A percentile compares a stretch with the other conserved stretches of the same genome.
Evolutionary conservation across 1,139 yeast genomes (phyloP).

Genomic region (Casaregolazyma suthepensis): DNA sequence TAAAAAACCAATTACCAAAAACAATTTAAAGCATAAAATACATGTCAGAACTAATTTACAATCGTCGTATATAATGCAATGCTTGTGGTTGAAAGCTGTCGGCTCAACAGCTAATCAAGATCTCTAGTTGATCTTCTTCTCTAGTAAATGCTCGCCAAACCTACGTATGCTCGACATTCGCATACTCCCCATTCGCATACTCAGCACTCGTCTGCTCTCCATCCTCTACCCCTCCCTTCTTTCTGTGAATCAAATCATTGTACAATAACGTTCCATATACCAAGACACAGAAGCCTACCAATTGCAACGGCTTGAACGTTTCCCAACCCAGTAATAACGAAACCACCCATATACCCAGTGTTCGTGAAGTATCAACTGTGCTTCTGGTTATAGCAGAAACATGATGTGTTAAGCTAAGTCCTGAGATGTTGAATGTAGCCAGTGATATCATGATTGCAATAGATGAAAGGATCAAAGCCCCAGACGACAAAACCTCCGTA

Average conservation of each 20-base stretch:
- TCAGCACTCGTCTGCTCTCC: constrained; percentile 22
- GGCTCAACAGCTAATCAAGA: too few relatives aligned
- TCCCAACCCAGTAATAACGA: constrained; percentile 80
- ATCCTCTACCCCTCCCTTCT: constrained; percentile 12
- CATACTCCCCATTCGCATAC: too few relatives aligned
- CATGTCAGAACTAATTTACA: too few relatives aligned
- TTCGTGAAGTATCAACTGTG: constrained; percentile 74
- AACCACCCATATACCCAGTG: constrained; percentile 70
- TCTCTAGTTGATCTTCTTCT: too few relatives aligned
- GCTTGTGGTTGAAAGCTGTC: neutral
- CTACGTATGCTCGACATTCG: neutral
- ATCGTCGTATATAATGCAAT: neutral
- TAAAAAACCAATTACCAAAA: too few relatives aligned
- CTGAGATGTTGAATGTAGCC: constrained; percentile 67
- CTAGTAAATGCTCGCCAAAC: too few relatives aligned
- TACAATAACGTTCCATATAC: constrained; percentile 72
- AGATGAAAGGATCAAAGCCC: constrained; percentile 46
- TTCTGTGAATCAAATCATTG: constrained; percentile 50
- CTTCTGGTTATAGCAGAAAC: constrained; percentile 75
- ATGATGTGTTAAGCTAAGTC: constrained; percentile 59
- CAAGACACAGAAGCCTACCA: constrained; percentile 55
- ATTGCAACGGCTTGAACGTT: constrained; percentile 52
- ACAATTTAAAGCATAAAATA: too few relatives aligned
- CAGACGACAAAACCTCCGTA: constrained; percentile 41
- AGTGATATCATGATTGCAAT: constrained; percentile 65